A percentile compares a stretch with the other conserved stretches of the same genome.
phyloP scores from a whole-genome alignment of 2,329 filamentous ascomycete genomes.

The Claviceps capensis region DNA sequence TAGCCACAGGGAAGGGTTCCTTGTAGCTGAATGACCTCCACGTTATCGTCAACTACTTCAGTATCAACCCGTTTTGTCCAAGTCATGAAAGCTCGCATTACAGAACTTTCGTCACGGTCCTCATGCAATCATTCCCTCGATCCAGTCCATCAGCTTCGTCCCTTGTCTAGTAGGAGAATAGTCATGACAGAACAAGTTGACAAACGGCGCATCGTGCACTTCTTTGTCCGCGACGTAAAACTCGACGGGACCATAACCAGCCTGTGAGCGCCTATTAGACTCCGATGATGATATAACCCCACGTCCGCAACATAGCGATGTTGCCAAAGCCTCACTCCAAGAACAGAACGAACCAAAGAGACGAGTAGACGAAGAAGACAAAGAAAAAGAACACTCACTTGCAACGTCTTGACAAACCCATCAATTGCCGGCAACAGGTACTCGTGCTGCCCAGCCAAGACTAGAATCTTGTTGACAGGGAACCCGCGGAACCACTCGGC shows the following conservation, averaged over 20 bases:
- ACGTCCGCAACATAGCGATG: not conserved
- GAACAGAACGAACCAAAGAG: not conserved
- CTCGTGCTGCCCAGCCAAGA: slow-evolving; percentile 10
- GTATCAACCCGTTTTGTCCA: too few species aligned
- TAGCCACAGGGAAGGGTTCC: too few species aligned
- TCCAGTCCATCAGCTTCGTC: slow-evolving; percentile 10
- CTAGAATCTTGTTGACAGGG: slow-evolving; percentile 7
- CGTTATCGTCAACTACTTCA: too few species aligned
- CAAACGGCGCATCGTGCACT: slow-evolving; percentile 10
- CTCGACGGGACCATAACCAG: slow-evolving; percentile 7
- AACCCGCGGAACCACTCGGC: slow-evolving; percentile 9
- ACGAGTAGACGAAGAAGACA: not conserved
- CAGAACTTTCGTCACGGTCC: not conserved
- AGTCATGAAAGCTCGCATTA: not conserved
- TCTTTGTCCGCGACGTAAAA: slow-evolving; percentile 8
- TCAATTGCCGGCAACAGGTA: slow-evolving; percentile 8
- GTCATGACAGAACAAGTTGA: slow-evolving; percentile 7
- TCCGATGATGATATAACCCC: not conserved
- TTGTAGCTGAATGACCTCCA: too few species aligned
- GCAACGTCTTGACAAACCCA: slow-evolving; percentile 7
- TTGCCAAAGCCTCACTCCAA: not conserved
- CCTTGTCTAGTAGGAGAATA: slow-evolving; percentile 9
- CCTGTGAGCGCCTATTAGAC: not conserved
- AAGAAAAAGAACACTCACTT: slow-evolving; percentile 3
- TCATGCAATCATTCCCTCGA: slow-evolving; percentile 4